phyloP scores from a whole-genome alignment of 176 grass and related monocot genomes.

The Bonia amplexicaulis region DNA sequence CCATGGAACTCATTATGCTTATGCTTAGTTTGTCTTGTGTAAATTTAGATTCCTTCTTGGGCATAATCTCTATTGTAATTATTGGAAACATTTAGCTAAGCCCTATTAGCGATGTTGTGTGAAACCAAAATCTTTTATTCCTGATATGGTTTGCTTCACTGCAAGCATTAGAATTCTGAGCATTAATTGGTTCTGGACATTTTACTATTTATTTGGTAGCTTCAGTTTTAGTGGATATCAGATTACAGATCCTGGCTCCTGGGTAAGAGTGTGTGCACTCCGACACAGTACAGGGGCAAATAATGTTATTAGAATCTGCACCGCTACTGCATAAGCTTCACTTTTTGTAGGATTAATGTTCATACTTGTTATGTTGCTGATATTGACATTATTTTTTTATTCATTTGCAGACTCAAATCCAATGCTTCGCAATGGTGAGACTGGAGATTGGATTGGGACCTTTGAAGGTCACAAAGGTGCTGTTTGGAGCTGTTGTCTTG shows the following conservation, averaged over 20 bases:
- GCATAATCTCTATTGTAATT: background rate
- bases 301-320: background rate
- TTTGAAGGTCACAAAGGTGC: conserved; percentile 90
- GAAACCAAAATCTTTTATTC: background rate
- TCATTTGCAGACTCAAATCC: conserved; percentile 58
- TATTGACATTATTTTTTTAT: background rate
- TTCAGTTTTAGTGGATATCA: too few relatives aligned
- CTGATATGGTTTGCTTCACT: background rate
- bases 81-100: background rate
- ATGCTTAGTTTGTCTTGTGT: background rate
- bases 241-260: too few relatives aligned
- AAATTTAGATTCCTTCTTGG: background rate
- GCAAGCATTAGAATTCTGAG: background rate
- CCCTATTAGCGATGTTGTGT: background rate
- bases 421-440: conserved; percentile 91
- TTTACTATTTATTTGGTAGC: too few relatives aligned
- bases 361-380: background rate
- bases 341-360: background rate
- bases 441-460: conserved; percentile 91
- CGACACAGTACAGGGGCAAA: too few relatives aligned
- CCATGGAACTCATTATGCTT: background rate
- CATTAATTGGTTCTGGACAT: background rate
- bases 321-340: background rate
- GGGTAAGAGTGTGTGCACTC: too few relatives aligned
- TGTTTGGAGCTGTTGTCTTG: conserved; percentile 82